Evolutionary conservation across 768 basidiomycete genomes (phyloP).

Genomic region (Pholiota conissans): DNA sequence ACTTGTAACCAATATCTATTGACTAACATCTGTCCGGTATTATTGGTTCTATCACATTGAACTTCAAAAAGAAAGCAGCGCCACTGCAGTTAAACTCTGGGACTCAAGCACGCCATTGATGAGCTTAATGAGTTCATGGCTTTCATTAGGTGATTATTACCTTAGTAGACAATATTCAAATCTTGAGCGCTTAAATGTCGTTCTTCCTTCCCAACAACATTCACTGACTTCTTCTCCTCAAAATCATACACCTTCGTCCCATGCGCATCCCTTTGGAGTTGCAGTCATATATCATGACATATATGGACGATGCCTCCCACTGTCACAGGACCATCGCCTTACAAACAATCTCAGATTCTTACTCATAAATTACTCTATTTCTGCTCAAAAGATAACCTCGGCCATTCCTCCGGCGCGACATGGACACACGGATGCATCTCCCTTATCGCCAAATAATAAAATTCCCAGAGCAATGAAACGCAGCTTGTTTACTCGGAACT

Average conservation of each 20-base stretch:
- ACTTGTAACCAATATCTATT: not conserved
- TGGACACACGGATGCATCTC: not conserved
- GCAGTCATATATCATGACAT: not conserved
- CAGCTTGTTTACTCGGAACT: not conserved
- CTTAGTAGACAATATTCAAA: not conserved
- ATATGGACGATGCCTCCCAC: not conserved
- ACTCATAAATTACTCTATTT: not conserved
- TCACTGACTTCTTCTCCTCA: not conserved
- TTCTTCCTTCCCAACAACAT: not conserved
- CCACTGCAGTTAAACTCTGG: not conserved
- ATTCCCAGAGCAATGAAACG: not conserved
- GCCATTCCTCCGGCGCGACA: too few species aligned
- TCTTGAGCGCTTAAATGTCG: not conserved
- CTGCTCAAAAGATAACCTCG: not conserved
- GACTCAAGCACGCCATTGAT: slow-evolving; percentile 11
- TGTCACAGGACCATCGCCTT: not conserved
- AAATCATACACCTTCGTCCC: not conserved
- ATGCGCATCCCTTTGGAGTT: not conserved
- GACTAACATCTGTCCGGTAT: not conserved
- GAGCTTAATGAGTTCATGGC: not conserved
- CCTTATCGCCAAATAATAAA: not conserved
- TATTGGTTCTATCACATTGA: not conserved
- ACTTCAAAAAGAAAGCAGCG: not conserved
- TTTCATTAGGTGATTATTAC: slow-evolving; percentile 2
- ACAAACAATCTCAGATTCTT: not conserved